Base-by-base conservation (phyloP, 139 green algal genomes). In the Micractinium sp. region DNA sequence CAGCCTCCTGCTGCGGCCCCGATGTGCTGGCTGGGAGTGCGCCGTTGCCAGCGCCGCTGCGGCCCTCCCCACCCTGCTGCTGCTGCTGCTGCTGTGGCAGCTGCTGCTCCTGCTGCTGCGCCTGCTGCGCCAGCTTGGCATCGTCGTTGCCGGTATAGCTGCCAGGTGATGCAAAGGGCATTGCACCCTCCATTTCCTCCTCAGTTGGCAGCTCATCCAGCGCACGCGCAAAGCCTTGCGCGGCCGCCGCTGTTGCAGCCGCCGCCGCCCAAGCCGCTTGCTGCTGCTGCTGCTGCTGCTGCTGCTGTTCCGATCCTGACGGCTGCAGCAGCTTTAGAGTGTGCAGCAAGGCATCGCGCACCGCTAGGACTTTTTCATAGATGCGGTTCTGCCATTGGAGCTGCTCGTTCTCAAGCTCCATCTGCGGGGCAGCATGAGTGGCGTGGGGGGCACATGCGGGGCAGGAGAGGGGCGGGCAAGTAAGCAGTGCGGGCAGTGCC, bases 271-370 rank as follows among this genome's bases (percentile, higher is more conserved):
- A 16, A 5, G 81, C 56, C 27, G 81, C 35, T 27, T 3, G 31
- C 19, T 22, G 75, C 35, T 20, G 20, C 38, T 87, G 35, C 66
- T 80, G 82, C 83, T 47, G 39, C 38, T 23, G 25, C 47, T 35
- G 41, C 85, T 56, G 61, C 19, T 35, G 22, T 61, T 56, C 33
- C 22, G n/a, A n/a, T n/a, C 23, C 25, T 16, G 74, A 18, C 82
- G 85, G 71, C 41, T 74, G n/a, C 71, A 88, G 39, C 18, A 33
- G 60, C 33, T 27, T 36, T 14, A 85, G 69, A 20, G 77, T 71
- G 0, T 29, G 36, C 86, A 89, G 60, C 86, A 89, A 86, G 29
- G 86, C 86, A 15, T 89, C 86, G 0, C 86, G 76, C 77, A 89
- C 86, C 31, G 86, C 77, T 22, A 89, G 86, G 35, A 89, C 77